These are phyloP conservation scores for Aspergillus sp. DNA, from an alignment of 2,329 filamentous ascomycete species.

Conservation along the genomic window DNA sequence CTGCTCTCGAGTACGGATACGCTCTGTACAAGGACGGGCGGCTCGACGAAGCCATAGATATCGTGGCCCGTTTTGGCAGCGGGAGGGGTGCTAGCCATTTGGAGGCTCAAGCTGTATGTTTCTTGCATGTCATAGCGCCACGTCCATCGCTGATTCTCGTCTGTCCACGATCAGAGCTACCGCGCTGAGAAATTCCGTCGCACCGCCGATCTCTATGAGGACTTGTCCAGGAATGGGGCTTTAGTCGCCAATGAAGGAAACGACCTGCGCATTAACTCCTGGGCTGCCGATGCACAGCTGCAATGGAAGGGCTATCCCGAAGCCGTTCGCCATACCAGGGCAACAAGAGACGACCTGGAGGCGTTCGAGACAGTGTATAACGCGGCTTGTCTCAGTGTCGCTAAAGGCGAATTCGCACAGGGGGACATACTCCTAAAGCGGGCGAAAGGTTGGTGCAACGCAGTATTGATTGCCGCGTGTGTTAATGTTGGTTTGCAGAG, in stretches of 20 bases:
- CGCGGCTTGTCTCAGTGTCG: slow-evolving; percentile 54
- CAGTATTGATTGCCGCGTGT: slow-evolving; percentile 1
- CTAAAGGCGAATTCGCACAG: slow-evolving; percentile 49
- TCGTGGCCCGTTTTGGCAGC: slow-evolving; percentile 35
- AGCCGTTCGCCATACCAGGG: slow-evolving; percentile 43
- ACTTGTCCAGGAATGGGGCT: slow-evolving; percentile 35
- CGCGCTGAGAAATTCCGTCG: slow-evolving; percentile 51
- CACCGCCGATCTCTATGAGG: slow-evolving; percentile 46
- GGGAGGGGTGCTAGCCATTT: slow-evolving; percentile 49
- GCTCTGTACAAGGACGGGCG: slow-evolving; percentile 53
- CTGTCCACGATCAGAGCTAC: slow-evolving; percentile 32
- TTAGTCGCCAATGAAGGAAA: slow-evolving; percentile 43
- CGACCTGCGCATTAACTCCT: slow-evolving; percentile 53
- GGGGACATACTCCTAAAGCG: slow-evolving; percentile 51
- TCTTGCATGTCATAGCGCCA: not conserved
- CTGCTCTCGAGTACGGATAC: slow-evolving; percentile 53
- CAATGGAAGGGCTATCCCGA: slow-evolving; percentile 49
- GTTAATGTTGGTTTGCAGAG: slow-evolving; percentile 26
- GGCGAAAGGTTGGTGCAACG: slow-evolving; percentile 39
- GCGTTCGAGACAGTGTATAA: slow-evolving; percentile 58
- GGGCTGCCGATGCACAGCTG: slow-evolving; percentile 53
- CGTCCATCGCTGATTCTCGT: not conserved
- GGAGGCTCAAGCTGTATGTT: slow-evolving; percentile 50
- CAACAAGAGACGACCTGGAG: slow-evolving; percentile 50
- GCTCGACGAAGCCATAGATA: slow-evolving; percentile 44